These are phyloP conservation scores for Arabidopsis lyrata DNA, from an alignment of 441 rosid species.

Conservation along the genomic window DNA sequence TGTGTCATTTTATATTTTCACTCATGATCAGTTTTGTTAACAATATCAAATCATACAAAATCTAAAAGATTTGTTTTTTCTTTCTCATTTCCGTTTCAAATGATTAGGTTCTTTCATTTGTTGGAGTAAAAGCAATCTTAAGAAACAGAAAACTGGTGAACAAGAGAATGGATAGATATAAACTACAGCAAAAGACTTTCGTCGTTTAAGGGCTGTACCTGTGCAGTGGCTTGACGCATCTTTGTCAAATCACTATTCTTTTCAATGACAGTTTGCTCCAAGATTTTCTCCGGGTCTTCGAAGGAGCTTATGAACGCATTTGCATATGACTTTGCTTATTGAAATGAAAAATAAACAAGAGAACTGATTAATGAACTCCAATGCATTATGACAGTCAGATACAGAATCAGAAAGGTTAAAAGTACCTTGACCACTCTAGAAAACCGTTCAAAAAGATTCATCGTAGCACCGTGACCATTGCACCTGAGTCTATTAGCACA, in stretches of 20 bases:
- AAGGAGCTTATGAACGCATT: constrained; percentile 83
- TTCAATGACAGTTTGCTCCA: constrained; percentile 94
- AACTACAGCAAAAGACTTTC: constrained; percentile 89
- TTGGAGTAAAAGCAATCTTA: background rate
- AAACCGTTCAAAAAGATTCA: constrained; percentile 92
- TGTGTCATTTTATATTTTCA: too few relatives aligned
- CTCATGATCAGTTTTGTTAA: constrained; percentile 56
- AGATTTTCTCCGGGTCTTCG: constrained; percentile 95
- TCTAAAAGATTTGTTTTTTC: too few relatives aligned
- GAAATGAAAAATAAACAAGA: constrained; percentile 18
- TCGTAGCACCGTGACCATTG: constrained; percentile 61
- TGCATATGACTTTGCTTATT: constrained; percentile 84
- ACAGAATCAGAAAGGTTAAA: constrained; percentile 8
- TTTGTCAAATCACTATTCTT: constrained; percentile 97
- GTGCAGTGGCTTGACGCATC: constrained; percentile 99
- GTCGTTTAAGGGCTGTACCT: constrained; percentile 94
- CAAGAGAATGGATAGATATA: constrained; percentile 20
- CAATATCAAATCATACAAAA: background rate
- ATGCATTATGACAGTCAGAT: background rate
- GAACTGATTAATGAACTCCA: constrained; percentile 21
- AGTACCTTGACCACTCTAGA: constrained; percentile 89
- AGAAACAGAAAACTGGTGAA: constrained; percentile 5
- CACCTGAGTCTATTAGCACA: constrained; percentile 42
- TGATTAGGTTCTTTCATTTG: background rate
- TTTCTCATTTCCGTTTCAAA: background rate